Evolutionary conservation across 2,329 filamentous ascomycete genomes (phyloP).

Genomic region (Aspergillus eucalypticola): DNA sequence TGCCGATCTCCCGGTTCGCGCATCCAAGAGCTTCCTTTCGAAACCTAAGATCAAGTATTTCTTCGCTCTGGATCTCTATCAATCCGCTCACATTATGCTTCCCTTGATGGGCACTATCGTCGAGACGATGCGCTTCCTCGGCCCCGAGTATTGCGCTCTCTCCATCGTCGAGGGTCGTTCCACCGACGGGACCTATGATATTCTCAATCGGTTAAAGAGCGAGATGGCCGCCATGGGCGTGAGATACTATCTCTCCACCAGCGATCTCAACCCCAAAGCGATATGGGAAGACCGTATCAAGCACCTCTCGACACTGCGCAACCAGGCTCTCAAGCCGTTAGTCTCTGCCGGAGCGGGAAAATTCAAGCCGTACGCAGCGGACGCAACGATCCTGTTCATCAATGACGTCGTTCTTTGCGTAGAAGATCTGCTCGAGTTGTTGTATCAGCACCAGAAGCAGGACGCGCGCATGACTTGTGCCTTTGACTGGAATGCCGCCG

Average conservation of each 20-base stretch:
- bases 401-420: conserved; percentile 2
- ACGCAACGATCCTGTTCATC: neutral
- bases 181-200: conserved; percentile 2
- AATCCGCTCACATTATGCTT: neutral
- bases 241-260: neutral
- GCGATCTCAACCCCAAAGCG: neutral
- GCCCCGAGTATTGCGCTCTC: neutral
- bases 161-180: conserved; percentile 4
- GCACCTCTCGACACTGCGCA: conserved; percentile 1
- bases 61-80: conserved; percentile 2
- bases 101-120: conserved; percentile 1
- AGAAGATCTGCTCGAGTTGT: neutral
- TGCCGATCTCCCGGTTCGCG: neutral
- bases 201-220: neutral
- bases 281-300: conserved; percentile 1
- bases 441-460: neutral
- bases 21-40: neutral
- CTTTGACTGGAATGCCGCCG: conserved; percentile 2
- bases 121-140: conserved; percentile 1
- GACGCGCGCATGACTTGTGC: conserved; percentile 1
- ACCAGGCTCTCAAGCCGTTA: neutral
- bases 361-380: neutral
- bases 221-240: conserved; percentile 4
- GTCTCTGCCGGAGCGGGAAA: neutral
- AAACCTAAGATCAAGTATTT: conserved; percentile 2